Conservation (phyloP, 2,329 filamentous ascomycete genomes). For the Fusarium metavorans region DNA sequence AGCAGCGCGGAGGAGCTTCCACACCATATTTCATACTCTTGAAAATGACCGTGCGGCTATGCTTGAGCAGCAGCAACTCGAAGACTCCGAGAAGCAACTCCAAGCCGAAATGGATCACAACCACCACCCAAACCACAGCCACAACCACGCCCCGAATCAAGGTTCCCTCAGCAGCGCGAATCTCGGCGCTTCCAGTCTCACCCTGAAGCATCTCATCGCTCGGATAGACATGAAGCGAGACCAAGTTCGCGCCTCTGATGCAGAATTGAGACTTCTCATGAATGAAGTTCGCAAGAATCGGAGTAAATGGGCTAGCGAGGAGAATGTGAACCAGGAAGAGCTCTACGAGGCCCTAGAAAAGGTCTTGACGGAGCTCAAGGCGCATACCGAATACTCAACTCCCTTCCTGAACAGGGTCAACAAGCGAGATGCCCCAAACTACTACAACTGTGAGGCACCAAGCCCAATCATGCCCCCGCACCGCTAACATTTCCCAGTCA, state of each 20-base stretch:
- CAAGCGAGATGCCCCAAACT: slow-evolving; percentile 96
- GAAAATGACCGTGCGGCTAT: slow-evolving; percentile 97
- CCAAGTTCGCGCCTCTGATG: slow-evolving; percentile 90
- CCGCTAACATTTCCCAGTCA: slow-evolving; percentile 67
- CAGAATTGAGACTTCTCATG: slow-evolving; percentile 91
- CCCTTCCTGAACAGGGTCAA: slow-evolving; percentile 95
- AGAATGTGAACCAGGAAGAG: slow-evolving; percentile 97
- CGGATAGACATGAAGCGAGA: slow-evolving; percentile 94
- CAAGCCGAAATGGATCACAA: slow-evolving; percentile 92
- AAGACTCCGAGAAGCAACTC: slow-evolving; percentile 95
- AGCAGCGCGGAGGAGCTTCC: slow-evolving; percentile 88
- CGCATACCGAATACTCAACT: slow-evolving; percentile 96
- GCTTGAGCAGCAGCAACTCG: slow-evolving; percentile 96
- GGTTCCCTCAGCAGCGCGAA: slow-evolving; percentile 94
- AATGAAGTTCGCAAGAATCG: slow-evolving; percentile 98
- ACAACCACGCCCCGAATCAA: slow-evolving; percentile 73
- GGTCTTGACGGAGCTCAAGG: slow-evolving; percentile 95
- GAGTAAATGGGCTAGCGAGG: slow-evolving; percentile 98
- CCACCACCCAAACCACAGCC: slow-evolving; percentile 62
- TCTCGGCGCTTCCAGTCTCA: slow-evolving; percentile 93
- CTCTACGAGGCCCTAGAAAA: slow-evolving; percentile 97
- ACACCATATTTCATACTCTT: slow-evolving; percentile 93
- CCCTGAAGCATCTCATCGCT: slow-evolving; percentile 95
- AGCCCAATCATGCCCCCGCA: neutral
- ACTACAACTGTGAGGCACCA: slow-evolving; percentile 80